A percentile compares a stretch with the other conserved stretches of the same genome.
Conservation (phyloP, 2,329 filamentous ascomycete genomes). For the Alternaria atra region DNA sequence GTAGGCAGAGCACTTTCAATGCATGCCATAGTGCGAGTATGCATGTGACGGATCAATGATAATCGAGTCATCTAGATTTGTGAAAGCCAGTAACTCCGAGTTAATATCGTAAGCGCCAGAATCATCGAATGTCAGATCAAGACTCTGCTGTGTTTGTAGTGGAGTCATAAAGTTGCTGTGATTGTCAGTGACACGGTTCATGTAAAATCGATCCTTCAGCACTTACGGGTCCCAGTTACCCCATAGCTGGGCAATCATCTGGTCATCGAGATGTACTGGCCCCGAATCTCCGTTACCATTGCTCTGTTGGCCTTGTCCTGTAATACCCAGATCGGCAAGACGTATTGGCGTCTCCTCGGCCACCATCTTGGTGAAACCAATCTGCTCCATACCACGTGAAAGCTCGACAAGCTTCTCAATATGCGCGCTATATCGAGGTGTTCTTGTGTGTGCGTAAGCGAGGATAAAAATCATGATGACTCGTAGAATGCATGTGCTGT, state of each 20-base stretch:
- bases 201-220: not conserved
- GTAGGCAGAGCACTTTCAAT: not conserved
- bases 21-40: slow-evolving; percentile 18
- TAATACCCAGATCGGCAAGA: slow-evolving; percentile 42
- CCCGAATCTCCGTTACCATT: slow-evolving; percentile 1
- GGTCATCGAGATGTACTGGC: slow-evolving; percentile 38
- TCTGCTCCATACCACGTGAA: slow-evolving; percentile 40
- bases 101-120: slow-evolving; percentile 43
- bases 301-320: slow-evolving; percentile 17
- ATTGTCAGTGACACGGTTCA: not conserved
- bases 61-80: slow-evolving; percentile 42
- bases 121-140: slow-evolving; percentile 47
- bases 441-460: slow-evolving; percentile 43
- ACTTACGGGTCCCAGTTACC: slow-evolving; percentile 45
- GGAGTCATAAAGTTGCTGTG: slow-evolving; percentile 45
- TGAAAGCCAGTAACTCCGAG: slow-evolving; percentile 41
- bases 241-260: slow-evolving; percentile 43
- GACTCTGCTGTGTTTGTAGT: slow-evolving; percentile 45
- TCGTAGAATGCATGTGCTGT: slow-evolving; percentile 47
- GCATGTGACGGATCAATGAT: slow-evolving; percentile 39
- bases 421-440: slow-evolving; percentile 36
- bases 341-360: slow-evolving; percentile 45
- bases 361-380: slow-evolving; percentile 49
- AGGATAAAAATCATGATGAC: slow-evolving; percentile 49
- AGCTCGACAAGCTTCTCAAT: slow-evolving; percentile 39